Evolutionary conservation across 2,329 filamentous ascomycete species (phyloP).

Genomic region (Cladophialophora carrionii): DNA sequence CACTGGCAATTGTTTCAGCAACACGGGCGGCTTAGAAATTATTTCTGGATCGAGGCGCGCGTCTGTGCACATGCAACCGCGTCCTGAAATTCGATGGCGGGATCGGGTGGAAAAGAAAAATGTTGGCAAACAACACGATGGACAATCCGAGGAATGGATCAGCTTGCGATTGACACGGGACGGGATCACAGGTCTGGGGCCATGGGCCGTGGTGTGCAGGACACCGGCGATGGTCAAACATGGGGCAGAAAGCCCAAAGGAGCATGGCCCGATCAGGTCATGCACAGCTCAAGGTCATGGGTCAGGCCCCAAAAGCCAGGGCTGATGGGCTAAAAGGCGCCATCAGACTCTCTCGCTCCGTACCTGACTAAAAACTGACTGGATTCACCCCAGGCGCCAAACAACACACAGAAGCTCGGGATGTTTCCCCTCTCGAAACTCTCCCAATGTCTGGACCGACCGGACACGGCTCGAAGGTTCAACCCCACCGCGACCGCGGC

Average conservation of each 20-base stretch:
- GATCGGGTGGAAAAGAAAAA: neutral
- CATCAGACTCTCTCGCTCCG: conserved; percentile 22
- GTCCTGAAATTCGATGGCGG: conserved; percentile 2
- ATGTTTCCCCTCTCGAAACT: conserved; percentile 1
- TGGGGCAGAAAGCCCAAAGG: conserved; percentile 20
- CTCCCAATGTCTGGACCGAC: conserved; percentile 18
- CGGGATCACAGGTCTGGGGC: conserved; percentile 15
- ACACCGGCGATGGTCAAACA: conserved; percentile 8
- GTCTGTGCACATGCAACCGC: conserved; percentile 4
- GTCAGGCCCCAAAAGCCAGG: conserved; percentile 19
- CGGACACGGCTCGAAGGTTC: conserved; percentile 10
- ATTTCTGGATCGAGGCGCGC: conserved; percentile 7
- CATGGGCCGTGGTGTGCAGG: neutral
- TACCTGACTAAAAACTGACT: conserved; percentile 34
- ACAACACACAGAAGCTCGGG: conserved; percentile 9
- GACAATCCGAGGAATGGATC: conserved; percentile 3
- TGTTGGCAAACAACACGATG: neutral
- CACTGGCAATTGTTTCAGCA: conserved; percentile 29
- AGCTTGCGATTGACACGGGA: conserved; percentile 10
- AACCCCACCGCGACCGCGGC: conserved; percentile 1
- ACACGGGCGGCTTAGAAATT: conserved; percentile 30
- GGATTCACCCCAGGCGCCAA: conserved; percentile 17
- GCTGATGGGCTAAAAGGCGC: conserved; percentile 14
- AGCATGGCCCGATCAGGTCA: conserved; percentile 21
- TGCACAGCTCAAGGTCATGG: conserved; percentile 29